Evolutionary conservation across 768 basidiomycete genomes (phyloP).

Genomic region (Mycena albidolilacea): DNA sequence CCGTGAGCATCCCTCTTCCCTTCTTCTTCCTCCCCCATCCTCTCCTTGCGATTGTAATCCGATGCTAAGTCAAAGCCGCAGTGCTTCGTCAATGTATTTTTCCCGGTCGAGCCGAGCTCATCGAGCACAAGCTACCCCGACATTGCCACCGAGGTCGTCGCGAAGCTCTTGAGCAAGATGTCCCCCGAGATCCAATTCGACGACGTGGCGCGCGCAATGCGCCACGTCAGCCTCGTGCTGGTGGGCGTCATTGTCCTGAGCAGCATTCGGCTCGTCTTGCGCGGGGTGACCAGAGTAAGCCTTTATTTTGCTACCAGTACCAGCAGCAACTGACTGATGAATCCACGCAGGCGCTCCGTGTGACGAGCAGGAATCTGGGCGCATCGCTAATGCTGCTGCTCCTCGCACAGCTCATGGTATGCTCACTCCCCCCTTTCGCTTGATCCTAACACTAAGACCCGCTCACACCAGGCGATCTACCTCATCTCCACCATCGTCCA

Average conservation of each 20-base stretch:
- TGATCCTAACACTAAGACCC: slow-evolving; percentile 5
- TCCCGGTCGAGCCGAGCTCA: slow-evolving; percentile 61
- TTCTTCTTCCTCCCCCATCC: background rate
- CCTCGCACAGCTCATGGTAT: slow-evolving; percentile 88
- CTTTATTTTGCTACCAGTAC: background rate
- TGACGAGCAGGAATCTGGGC: slow-evolving; percentile 78
- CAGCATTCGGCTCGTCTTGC: slow-evolving; percentile 79
- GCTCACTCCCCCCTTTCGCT: slow-evolving; percentile 31
- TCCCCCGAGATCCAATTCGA: slow-evolving; percentile 44
- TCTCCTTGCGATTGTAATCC: background rate
- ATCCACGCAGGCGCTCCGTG: slow-evolving; percentile 64
- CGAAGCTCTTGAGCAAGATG: slow-evolving; percentile 12
- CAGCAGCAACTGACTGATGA: background rate
- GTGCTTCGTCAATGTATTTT: slow-evolving; percentile 68
- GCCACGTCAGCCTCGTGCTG: slow-evolving; percentile 73
- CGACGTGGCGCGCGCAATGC: slow-evolving; percentile 57
- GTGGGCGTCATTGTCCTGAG: slow-evolving; percentile 85
- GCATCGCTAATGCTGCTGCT: slow-evolving; percentile 84
- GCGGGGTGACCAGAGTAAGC: slow-evolving; percentile 72
- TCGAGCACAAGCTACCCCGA: slow-evolving; percentile 48
- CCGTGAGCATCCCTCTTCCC: slow-evolving; percentile 56
- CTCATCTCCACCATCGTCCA: slow-evolving; percentile 88
- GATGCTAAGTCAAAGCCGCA: slow-evolving; percentile 42
- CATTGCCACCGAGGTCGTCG: slow-evolving; percentile 43
- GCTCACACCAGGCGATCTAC: slow-evolving; percentile 76